These are phyloP conservation scores for Penicillium crystallinum DNA, from an alignment of 495 filamentous ascomycete species.

Conservation along the genomic window DNA sequence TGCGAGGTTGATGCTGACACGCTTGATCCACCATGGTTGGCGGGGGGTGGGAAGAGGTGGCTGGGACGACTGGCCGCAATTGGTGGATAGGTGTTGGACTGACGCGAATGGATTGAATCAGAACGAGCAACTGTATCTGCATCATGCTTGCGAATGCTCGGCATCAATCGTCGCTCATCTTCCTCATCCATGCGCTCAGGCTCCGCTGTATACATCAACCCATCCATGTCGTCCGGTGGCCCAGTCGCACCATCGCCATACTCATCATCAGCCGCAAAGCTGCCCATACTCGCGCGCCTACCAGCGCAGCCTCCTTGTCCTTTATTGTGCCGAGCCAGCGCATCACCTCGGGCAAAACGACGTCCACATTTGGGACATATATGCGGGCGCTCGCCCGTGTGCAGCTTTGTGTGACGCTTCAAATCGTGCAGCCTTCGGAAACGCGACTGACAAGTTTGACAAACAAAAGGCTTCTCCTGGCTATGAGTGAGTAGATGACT, in stretches of 20 bases:
- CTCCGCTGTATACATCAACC: constrained; percentile 58
- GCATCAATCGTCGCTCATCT: constrained; percentile 53
- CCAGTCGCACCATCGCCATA: constrained; percentile 45
- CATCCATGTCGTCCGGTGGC: constrained; percentile 67
- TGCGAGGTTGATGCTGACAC: constrained; percentile 52
- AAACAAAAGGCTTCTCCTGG: constrained; percentile 96
- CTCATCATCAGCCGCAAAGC: constrained; percentile 78
- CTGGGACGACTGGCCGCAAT: constrained; percentile 45
- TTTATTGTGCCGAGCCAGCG: constrained; percentile 89
- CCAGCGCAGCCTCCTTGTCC: constrained; percentile 95
- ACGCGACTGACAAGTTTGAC: constrained; percentile 78
- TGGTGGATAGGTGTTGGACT: constrained; percentile 75
- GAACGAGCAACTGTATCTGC: constrained; percentile 37
- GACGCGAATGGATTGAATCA: constrained; percentile 53
- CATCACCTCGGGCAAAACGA: constrained; percentile 92
- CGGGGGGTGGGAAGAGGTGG: constrained; percentile 54
- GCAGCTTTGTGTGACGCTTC: constrained; percentile 92
- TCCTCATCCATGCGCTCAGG: constrained; percentile 63
- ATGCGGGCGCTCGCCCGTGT: constrained; percentile 94
- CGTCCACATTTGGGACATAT: constrained; percentile 90
- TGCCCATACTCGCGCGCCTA: constrained; percentile 77
- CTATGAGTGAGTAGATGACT: constrained; percentile 96
- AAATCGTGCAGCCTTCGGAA: constrained; percentile 93
- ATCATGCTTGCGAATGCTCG: constrained; percentile 69
- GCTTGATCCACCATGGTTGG: constrained; percentile 45